Percentiles rank a stretch among this genome's conserved stretches.
These are phyloP conservation scores for Exophiala spinifera DNA, from an alignment of 2,329 filamentous ascomycete species.

Conservation along the genomic window DNA sequence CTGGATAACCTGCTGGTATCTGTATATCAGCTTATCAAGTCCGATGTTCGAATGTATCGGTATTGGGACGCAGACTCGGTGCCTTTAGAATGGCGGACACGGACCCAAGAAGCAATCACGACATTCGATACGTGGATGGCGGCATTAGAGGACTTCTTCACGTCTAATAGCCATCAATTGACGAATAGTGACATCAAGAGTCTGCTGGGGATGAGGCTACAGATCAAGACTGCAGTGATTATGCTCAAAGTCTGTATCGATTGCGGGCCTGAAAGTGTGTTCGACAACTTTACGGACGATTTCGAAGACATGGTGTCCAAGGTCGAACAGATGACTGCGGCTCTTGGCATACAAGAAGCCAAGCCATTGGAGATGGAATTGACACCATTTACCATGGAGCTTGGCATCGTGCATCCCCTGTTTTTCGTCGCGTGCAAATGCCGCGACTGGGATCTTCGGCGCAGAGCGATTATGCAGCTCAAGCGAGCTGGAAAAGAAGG, in stretches of 20 bases:
- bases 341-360: constrained; percentile 20
- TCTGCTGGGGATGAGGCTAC: constrained; percentile 28
- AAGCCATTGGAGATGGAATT: constrained; percentile 24
- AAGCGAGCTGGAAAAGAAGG: constrained; percentile 36
- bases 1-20: constrained; percentile 30
- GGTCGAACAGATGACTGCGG: constrained; percentile 26
- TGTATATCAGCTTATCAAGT: constrained; percentile 30
- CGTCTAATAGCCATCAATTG: constrained; percentile 7
- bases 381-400: constrained; percentile 32
- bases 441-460: constrained; percentile 28
- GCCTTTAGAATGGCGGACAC: constrained; percentile 24
- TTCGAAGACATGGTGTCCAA: constrained; percentile 31
- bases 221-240: constrained; percentile 30
- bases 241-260: constrained; percentile 30
- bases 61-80: constrained; percentile 27
- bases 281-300: constrained; percentile 25
- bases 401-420: constrained; percentile 34
- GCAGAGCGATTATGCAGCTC: constrained; percentile 32
- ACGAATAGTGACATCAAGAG: constrained; percentile 24
- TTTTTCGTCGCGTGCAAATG: constrained; percentile 36
- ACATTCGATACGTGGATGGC: constrained; percentile 29
- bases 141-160: constrained; percentile 28
- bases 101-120: constrained; percentile 21
- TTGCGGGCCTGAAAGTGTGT: constrained; percentile 26
- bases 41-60: constrained; percentile 29